phyloP scores from a whole-genome alignment of 805 yeast genomes.

The Starmera amethionina region DNA sequence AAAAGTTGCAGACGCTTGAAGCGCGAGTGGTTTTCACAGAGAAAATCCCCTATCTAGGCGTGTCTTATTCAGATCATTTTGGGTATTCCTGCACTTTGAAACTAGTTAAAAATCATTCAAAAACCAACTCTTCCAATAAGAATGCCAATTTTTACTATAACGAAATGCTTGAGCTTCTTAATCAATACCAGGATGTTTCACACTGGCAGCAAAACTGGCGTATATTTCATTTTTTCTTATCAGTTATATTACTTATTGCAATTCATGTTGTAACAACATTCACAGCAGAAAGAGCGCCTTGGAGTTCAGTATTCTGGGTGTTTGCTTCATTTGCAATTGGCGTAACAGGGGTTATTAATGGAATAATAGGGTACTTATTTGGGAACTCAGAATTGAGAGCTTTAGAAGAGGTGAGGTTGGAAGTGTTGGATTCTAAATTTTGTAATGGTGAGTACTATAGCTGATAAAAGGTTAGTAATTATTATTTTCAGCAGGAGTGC shows the following conservation, averaged over 20 bases:
- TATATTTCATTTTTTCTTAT: constrained; percentile 46
- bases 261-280: constrained; percentile 48
- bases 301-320: constrained; percentile 61
- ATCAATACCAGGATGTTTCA: constrained; percentile 41
- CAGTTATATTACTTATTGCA: constrained; percentile 43
- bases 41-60: constrained; percentile 48
- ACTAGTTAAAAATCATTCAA: constrained; percentile 6
- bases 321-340: constrained; percentile 45
- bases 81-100: constrained; percentile 50
- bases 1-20: constrained; percentile 38
- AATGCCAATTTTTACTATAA: constrained; percentile 23
- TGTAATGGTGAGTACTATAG: too few relatives aligned
- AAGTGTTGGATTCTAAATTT: constrained; percentile 34
- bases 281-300: constrained; percentile 42
- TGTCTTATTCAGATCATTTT: constrained; percentile 85
- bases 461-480: too few relatives aligned
- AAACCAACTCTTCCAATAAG: constrained; percentile 1
- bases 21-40: constrained; percentile 75
- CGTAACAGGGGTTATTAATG: constrained; percentile 63
- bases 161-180: constrained; percentile 38
- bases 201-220: constrained; percentile 59
- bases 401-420: constrained; percentile 60
- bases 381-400: constrained; percentile 78
- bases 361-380: constrained; percentile 68
- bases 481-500: too few relatives aligned